phyloP scores from a whole-genome alignment of 1,284 basidiomycete genomes.

The Leccinum cinnamomeum region DNA sequence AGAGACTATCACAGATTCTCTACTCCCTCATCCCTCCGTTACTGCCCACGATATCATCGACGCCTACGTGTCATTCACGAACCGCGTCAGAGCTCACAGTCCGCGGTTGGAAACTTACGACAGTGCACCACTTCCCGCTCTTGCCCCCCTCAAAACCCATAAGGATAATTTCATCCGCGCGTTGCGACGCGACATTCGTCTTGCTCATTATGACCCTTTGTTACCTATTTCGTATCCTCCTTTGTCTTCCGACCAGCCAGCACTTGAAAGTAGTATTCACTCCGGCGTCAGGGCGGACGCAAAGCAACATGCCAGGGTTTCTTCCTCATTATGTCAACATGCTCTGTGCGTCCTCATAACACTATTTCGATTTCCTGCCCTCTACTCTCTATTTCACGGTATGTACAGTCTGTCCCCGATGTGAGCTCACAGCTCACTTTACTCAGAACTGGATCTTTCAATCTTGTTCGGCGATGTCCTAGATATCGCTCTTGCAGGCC shows the following conservation, averaged over 20 bases:
- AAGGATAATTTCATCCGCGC: slow-evolving; percentile 38
- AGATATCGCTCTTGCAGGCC: slow-evolving; percentile 32
- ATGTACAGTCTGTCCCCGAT: slow-evolving; percentile 36
- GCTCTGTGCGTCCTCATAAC: slow-evolving; percentile 50
- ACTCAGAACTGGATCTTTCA: slow-evolving; percentile 37
- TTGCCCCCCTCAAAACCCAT: slow-evolving; percentile 33
- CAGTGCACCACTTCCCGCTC: slow-evolving; percentile 28
- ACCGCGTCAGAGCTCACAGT: slow-evolving; percentile 42
- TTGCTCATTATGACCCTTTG: slow-evolving; percentile 42
- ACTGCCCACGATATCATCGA: slow-evolving; percentile 53
- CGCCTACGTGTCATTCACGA: slow-evolving; percentile 52
- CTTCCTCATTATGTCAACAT: slow-evolving; percentile 46
- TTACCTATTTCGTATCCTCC: slow-evolving; percentile 11
- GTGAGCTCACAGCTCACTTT: slow-evolving; percentile 1
- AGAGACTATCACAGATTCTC: slow-evolving; percentile 47
- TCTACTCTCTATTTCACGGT: slow-evolving; percentile 52
- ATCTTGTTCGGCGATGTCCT: slow-evolving; percentile 43
- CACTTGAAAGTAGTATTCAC: not conserved
- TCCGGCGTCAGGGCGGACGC: slow-evolving; percentile 35
- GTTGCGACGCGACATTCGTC: slow-evolving; percentile 49
- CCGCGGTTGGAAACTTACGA: slow-evolving; percentile 25
- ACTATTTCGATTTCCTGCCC: slow-evolving; percentile 44
- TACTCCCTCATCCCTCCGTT: slow-evolving; percentile 37
- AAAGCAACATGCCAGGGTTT: slow-evolving; percentile 41
- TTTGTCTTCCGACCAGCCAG: slow-evolving; percentile 14